Conservation (phyloP, 495 filamentous ascomycete genomes). For the Xylaria flabelliformis region DNA sequence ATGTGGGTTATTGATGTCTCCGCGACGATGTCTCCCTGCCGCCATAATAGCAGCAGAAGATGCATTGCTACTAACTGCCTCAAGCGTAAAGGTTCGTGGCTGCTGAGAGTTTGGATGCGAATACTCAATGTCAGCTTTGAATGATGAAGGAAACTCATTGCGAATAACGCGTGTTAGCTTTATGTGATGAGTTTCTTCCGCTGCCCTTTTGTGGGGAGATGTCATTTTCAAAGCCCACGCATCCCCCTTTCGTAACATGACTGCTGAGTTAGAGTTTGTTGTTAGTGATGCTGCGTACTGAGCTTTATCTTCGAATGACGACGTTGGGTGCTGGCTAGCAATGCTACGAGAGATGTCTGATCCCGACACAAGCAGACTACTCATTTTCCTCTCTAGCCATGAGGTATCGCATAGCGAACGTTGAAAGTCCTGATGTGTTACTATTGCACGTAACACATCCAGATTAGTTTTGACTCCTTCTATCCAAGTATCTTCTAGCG, state of each 20-base stretch:
- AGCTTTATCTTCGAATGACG: not conserved
- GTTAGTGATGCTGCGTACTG: not conserved
- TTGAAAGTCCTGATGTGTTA: constrained; percentile 55
- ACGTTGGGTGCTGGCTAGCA: not conserved
- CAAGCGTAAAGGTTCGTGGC: constrained; percentile 50
- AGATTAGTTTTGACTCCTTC: constrained; percentile 64
- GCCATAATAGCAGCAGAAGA: constrained; percentile 55
- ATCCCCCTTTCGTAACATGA: constrained; percentile 62
- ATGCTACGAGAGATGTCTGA: constrained; percentile 33
- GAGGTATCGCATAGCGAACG: constrained; percentile 57
- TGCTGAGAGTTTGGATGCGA: constrained; percentile 48
- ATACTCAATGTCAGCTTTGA: constrained; percentile 63
- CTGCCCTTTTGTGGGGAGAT: constrained; percentile 33
- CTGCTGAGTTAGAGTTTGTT: constrained; percentile 36
- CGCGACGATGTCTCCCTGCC: constrained; percentile 55
- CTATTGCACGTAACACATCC: constrained; percentile 58
- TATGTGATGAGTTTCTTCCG: constrained; percentile 49
- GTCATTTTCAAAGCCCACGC: constrained; percentile 61
- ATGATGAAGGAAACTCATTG: constrained; percentile 63
- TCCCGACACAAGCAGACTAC: constrained; percentile 46
- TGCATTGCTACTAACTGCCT: constrained; percentile 55
- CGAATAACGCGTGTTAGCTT: constrained; percentile 59
- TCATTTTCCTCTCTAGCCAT: constrained; percentile 56
- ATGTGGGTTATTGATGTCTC: constrained; percentile 55
- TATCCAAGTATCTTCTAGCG: constrained; percentile 60